A percentile compares a stretch with the other conserved stretches of the same genome.
These are phyloP conservation scores for Amanita molliuscula DNA, from an alignment of 768 basidiomycete species.

Conservation along the genomic window DNA sequence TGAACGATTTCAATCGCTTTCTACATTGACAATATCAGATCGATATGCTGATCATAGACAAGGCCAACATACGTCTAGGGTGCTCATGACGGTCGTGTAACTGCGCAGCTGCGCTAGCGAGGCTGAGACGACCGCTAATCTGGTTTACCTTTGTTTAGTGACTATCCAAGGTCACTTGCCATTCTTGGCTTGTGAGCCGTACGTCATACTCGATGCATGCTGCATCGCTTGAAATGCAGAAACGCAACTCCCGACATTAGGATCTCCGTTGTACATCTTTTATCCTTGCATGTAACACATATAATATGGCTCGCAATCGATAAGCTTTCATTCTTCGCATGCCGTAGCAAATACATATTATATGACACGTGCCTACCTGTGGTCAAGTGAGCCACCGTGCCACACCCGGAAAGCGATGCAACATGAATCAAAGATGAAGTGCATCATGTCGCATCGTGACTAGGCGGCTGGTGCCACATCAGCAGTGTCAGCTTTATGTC, in stretches of 20 bases:
- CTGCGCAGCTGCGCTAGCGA: neutral
- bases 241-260: too few species aligned
- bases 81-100: conserved; percentile 31
- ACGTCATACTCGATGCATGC: too few species aligned
- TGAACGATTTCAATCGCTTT: conserved; percentile 85
- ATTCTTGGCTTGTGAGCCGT: neutral
- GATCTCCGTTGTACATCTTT: too few species aligned
- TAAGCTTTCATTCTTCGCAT: neutral
- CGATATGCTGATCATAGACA: too few species aligned
- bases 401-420: neutral
- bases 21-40: conserved; percentile 12
- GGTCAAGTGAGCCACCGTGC: neutral
- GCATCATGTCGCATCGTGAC: neutral
- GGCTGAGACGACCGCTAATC: neutral
- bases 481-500: too few species aligned
- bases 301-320: neutral
- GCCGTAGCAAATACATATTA: neutral
- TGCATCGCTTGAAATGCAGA: too few species aligned
- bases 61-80: conserved; percentile 33
- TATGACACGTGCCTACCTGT: neutral
- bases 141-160: conserved; percentile 6
- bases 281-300: too few species aligned
- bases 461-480: neutral
- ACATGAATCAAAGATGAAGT: neutral
- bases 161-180: neutral